Evolutionary conservation across 805 yeast genomes (phyloP).

Genomic region (Komagataella populi): DNA sequence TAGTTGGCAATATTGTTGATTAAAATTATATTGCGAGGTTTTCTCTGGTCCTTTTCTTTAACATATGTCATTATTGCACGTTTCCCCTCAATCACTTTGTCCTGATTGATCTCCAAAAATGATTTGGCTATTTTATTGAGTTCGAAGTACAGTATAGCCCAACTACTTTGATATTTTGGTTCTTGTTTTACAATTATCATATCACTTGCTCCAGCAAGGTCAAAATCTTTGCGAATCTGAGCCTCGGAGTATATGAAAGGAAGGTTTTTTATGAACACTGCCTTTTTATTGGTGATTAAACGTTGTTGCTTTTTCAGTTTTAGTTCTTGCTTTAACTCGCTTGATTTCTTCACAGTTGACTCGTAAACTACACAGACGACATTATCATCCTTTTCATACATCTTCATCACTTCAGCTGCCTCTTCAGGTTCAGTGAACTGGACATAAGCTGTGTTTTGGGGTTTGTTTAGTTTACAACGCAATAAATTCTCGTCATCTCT

Average conservation of each 20-base stretch:
- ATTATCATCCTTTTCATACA: not conserved
- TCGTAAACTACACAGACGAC: not conserved
- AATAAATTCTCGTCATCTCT: constrained; percentile 12
- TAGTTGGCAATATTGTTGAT: not conserved
- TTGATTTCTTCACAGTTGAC: not conserved
- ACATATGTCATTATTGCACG: not conserved
- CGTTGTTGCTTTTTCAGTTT: not conserved
- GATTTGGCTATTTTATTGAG: not conserved
- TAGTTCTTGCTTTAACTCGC: not conserved
- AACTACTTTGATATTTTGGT: not conserved
- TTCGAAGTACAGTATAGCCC: not conserved
- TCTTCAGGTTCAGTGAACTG: constrained; percentile 23
- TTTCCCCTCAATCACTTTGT: not conserved
- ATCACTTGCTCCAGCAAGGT: not conserved
- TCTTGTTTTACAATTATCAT: not conserved
- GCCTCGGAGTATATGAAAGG: not conserved
- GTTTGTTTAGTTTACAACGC: constrained; percentile 16
- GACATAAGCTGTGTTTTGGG: constrained; percentile 20
- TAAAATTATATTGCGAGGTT: not conserved
- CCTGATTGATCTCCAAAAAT: not conserved
- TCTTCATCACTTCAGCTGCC: constrained; percentile 8
- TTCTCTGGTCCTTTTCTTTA: not conserved
- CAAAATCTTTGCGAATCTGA: not conserved
- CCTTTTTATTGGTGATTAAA: not conserved
- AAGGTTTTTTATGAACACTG: not conserved